phyloP scores from a whole-genome alignment of 2,329 filamentous ascomycete genomes.

The Helminthosporium solani region DNA sequence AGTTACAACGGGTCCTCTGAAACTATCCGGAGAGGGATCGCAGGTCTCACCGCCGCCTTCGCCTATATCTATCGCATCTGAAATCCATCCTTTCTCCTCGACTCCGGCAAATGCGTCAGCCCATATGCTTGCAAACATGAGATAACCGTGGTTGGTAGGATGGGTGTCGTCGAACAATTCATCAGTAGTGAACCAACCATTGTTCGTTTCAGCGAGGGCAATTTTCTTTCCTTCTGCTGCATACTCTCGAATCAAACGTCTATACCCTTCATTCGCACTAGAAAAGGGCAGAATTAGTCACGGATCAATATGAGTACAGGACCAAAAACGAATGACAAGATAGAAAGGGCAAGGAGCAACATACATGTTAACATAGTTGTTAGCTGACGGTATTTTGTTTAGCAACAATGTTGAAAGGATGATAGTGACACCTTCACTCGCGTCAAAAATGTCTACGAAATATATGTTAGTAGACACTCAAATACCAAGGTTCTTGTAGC shows the following conservation, averaged over 20 bases:
- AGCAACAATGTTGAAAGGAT: conserved; percentile 14
- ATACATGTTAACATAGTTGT: conserved; percentile 6
- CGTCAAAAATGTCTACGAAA: neutral
- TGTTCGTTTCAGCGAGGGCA: conserved; percentile 14
- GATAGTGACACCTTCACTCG: conserved; percentile 7
- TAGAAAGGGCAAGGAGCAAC: no score
- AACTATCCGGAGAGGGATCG: conserved; percentile 2
- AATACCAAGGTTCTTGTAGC: no score
- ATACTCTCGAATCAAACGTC: conserved; percentile 7
- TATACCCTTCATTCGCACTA: conserved; percentile 8
- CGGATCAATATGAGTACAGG: no score
- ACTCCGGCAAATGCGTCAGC: neutral
- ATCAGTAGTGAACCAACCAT: conserved; percentile 4
- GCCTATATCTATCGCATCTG: neutral
- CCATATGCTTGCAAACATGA: neutral
- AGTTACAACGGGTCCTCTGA: conserved; percentile 6
- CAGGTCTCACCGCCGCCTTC: neutral
- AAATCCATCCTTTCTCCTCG: conserved; percentile 6
- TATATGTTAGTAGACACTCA: no score
- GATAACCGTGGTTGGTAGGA: neutral
- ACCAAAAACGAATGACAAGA: no score
- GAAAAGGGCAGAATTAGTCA: no score
- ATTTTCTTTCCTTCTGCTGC: conserved; percentile 9
- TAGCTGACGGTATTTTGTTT: conserved; percentile 1
- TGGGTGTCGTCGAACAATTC: neutral